Percentiles rank a stretch among this genome's conserved stretches.
These are phyloP conservation scores for Fagopyrum tataricum DNA, from an alignment of 148 eudicot genomes.

Conservation along the genomic window DNA sequence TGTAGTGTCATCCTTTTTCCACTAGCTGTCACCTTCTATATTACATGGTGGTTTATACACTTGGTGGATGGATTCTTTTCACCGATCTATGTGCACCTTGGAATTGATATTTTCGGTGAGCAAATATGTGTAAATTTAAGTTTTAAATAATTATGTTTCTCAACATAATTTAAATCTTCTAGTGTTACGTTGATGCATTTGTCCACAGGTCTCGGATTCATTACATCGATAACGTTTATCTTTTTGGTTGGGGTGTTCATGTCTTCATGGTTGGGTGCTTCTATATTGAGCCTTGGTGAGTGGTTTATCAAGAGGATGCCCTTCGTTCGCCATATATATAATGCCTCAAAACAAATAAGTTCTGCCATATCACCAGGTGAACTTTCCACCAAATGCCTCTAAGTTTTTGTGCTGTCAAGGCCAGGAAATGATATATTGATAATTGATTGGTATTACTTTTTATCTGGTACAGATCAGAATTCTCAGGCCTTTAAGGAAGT, in stretches of 20 bases:
- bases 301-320: too few relatives aligned
- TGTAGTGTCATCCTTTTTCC: slow-evolving; percentile 87
- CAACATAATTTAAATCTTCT: background rate
- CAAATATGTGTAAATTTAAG: background rate
- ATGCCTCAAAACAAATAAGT: slow-evolving; percentile 54
- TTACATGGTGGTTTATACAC: slow-evolving; percentile 87
- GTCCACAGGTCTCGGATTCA: slow-evolving; percentile 55
- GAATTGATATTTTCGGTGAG: slow-evolving; percentile 74
- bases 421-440: slow-evolving; percentile 6
- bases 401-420: slow-evolving; percentile 9
- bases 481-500: slow-evolving; percentile 76
- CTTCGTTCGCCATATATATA: too few relatives aligned
- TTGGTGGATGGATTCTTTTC: slow-evolving; percentile 58
- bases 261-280: too few relatives aligned
- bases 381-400: slow-evolving; percentile 2
- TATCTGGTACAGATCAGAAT: slow-evolving; percentile 49
- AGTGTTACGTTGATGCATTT: background rate
- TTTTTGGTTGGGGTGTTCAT: too few relatives aligned
- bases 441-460: background rate
- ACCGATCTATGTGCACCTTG: slow-evolving; percentile 40
- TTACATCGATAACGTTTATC: slow-evolving; percentile 48
- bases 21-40: slow-evolving; percentile 67
- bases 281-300: too few relatives aligned
- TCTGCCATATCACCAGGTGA: slow-evolving; percentile 76
- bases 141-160: background rate